Percentiles rank a stretch among this genome's conserved stretches.
Conservation (phyloP, 495 filamentous ascomycete species). For the Penicillium bovifimosum region DNA sequence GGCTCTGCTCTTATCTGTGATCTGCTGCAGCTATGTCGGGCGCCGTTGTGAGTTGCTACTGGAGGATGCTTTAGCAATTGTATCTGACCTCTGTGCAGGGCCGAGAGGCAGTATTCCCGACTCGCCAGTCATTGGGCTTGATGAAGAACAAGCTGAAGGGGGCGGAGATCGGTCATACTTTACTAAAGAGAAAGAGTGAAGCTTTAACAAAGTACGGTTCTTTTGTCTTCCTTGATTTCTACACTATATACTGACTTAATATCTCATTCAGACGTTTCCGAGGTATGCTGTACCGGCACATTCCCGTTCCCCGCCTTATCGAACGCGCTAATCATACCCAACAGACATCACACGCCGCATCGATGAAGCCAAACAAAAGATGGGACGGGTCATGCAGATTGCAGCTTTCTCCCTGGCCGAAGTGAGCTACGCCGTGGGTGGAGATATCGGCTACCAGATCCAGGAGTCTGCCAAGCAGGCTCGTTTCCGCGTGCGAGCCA, state of each 20-base stretch:
- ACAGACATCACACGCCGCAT: constrained; percentile 95
- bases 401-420: constrained; percentile 96
- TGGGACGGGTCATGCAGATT: constrained; percentile 99
- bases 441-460: constrained; percentile 93
- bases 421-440: constrained; percentile 95
- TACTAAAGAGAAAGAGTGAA: constrained; percentile 90
- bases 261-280: constrained; percentile 64
- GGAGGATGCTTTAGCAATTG: neutral
- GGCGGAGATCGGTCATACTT: constrained; percentile 79
- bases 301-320: constrained; percentile 19
- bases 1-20: constrained; percentile 5
- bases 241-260: constrained; percentile 8
- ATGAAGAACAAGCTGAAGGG: constrained; percentile 99
- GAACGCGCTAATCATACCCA: constrained; percentile 21
- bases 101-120: constrained; percentile 91
- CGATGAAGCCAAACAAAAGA: constrained; percentile 98
- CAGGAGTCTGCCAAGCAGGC: constrained; percentile 92
- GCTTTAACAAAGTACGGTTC: constrained; percentile 74
- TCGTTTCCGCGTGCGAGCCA: constrained; percentile 84
- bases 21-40: constrained; percentile 47
- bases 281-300: constrained; percentile 47
- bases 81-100: constrained; percentile 23
- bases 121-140: constrained; percentile 87
- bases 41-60: constrained; percentile 45
- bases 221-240: neutral